Conservation (phyloP, 176 grass and related monocot genomes). For the Canna indica region DNA sequence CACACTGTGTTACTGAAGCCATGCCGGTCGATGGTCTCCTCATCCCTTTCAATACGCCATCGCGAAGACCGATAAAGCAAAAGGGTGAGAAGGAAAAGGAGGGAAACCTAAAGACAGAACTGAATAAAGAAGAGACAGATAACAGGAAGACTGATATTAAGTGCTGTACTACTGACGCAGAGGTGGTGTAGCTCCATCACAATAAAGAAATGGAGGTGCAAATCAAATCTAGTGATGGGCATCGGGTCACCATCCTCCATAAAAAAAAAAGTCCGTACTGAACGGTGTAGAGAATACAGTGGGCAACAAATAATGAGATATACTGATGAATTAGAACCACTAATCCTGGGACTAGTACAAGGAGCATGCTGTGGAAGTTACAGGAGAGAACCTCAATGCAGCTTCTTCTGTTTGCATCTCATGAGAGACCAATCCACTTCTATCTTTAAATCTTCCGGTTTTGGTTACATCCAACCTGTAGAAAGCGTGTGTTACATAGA, state of each 20-base stretch:
- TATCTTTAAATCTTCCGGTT: background rate
- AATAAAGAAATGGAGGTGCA: background rate
- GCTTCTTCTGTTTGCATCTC: background rate
- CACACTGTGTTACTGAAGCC: background rate
- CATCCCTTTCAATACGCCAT: background rate
- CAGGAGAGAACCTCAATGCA: background rate
- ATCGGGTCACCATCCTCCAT: constrained; percentile 1
- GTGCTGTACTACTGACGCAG: background rate
- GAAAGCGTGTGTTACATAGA: background rate
- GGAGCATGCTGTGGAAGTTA: background rate
- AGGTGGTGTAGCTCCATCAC: constrained; percentile 2
- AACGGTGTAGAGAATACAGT: background rate
- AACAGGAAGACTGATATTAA: background rate
- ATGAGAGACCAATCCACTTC: background rate
- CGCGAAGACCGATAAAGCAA: background rate
- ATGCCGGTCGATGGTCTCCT: background rate
- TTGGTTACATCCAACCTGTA: background rate
- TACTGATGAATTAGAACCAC: background rate
- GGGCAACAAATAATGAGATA: background rate
- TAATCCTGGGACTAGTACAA: background rate
- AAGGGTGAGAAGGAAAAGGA: background rate
- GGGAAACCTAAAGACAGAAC: background rate
- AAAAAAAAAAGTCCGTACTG: background rate
- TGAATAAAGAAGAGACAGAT: constrained; percentile 3
- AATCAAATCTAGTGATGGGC: constrained; percentile 3